These are phyloP conservation scores for Plectosphaerella plurivora DNA, from an alignment of 2,329 filamentous ascomycete genomes.

Conservation along the genomic window DNA sequence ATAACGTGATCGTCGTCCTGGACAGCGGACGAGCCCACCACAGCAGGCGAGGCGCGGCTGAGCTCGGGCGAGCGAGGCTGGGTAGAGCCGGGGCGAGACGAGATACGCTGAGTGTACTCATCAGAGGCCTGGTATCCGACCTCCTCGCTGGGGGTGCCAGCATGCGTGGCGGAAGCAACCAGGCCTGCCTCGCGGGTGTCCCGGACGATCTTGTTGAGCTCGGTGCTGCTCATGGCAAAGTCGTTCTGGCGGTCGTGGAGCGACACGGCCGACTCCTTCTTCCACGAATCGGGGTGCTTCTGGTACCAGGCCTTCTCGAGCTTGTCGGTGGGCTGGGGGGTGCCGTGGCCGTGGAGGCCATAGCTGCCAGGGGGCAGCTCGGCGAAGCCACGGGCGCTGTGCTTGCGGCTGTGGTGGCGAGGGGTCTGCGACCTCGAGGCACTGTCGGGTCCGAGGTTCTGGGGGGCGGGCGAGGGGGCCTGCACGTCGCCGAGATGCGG, in stretches of 20 bases:
- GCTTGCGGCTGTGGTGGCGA: conserved; percentile 63
- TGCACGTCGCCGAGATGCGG: conserved; percentile 92
- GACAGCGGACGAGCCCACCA: conserved; percentile 19
- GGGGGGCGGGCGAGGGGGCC: conserved; percentile 77
- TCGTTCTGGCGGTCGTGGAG: conserved; percentile 57
- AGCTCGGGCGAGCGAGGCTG: conserved; percentile 24
- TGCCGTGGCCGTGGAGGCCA: conserved; percentile 82
- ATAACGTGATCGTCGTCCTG: conserved; percentile 55
- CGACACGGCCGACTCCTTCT: conserved; percentile 64
- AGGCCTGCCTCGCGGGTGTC: conserved; percentile 55
- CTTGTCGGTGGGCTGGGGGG: conserved; percentile 62
- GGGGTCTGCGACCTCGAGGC: conserved; percentile 25
- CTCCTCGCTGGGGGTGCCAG: conserved; percentile 82
- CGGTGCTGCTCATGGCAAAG: conserved; percentile 83
- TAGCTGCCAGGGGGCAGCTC: conserved; percentile 82
- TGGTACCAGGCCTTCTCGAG: conserved; percentile 90
- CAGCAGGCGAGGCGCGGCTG: conserved; percentile 20
- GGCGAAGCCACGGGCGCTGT: conserved; percentile 66
- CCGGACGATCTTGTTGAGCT: conserved; percentile 85
- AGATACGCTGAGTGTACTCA: conserved; percentile 73
- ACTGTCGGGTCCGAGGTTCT: conserved; percentile 29
- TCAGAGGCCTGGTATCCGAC: conserved; percentile 85
- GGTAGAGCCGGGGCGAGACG: conserved; percentile 51
- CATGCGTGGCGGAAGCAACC: conserved; percentile 55
- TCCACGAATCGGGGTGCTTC: conserved; percentile 78